Evolutionary conservation across 2,329 filamentous ascomycete genomes (phyloP), one percentile per base, ranked within the genome.

Genomic region (Verticillium tricorpus): DNA sequence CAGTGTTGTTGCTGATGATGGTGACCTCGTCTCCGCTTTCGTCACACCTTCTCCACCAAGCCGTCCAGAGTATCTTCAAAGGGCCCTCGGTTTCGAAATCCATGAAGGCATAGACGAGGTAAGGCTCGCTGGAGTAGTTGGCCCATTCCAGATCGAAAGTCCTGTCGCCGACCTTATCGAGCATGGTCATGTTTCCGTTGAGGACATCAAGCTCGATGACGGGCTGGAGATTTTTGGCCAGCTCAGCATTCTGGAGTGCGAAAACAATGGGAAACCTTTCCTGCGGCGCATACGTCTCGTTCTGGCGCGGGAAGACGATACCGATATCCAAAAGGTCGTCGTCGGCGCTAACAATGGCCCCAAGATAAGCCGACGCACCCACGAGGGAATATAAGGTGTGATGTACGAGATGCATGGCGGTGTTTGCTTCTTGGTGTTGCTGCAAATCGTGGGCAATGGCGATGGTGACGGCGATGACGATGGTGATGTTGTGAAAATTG

Each of bases 301-400:
- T 72, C 60, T 25, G 17, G 56, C 70, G 72, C 1, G 71, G 71
- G 63, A 72, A 74, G 50, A 72, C 62, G 7, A 73, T 31, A 61
- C 68, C 70, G 56, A 72, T 56, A 54, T 73, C 70, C n/a, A 70
- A 60, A 19, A 62, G 54, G 60, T 56, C 28, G 28, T 28, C 59
- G 19, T 52, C 61, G 54, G 61, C 61, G 31, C 52, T 32, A 57
- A 56, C 60, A 34, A 66, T 50, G 15, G 61, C 22, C 31, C 61
- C 58, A 11, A 64, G 60, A 61, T 56, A 64, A 61, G 32, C 58
- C n/a, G 61, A 39, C 8, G 55, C 56, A 25, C 55, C 58, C 34
- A 61, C 37, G 39, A 63, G 50, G 61, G 62, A 37, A 60, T 61
- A 63, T 22, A 28, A 17, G 9, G 57, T 14, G 15, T 11, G 39